phyloP scores from a whole-genome alignment of 23 red algal genomes.

The Gracilaria gracilis region DNA sequence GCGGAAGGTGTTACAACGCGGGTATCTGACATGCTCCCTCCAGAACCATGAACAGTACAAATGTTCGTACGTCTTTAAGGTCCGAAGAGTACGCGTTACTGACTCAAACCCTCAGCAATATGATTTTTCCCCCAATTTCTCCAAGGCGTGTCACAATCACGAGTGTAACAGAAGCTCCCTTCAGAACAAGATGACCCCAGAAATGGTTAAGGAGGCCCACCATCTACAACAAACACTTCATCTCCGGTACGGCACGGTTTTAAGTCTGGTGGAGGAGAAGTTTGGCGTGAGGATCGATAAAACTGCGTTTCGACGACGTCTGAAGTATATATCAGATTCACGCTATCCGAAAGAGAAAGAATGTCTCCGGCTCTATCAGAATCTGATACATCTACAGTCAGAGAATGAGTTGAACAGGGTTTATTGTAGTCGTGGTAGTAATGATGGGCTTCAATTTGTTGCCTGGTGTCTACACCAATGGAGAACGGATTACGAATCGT shows the following conservation, averaged over 20 bases:
- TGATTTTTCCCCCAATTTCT: too few relatives aligned
- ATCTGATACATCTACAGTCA: not conserved
- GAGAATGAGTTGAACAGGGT: not conserved
- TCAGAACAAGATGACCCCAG: not conserved
- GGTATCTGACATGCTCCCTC: not conserved
- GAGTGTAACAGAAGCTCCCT: too few relatives aligned
- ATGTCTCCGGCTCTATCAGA: not conserved
- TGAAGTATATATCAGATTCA: not conserved
- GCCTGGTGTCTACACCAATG: not conserved
- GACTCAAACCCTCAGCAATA: too few relatives aligned
- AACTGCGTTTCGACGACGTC: not conserved
- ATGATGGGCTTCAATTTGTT: not conserved
- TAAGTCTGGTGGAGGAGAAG: not conserved
- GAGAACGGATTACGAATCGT: constrained; percentile 5
- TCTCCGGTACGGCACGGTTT: not conserved
- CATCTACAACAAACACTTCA: not conserved
- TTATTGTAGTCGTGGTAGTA: not conserved
- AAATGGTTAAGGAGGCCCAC: not conserved
- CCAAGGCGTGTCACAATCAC: too few relatives aligned
- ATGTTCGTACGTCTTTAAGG: not conserved
- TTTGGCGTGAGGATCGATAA: not conserved
- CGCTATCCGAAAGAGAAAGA: not conserved
- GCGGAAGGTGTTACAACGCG: not conserved
- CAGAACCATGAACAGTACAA: not conserved
- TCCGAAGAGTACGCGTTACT: not conserved